Conservation (phyloP, 2,329 filamentous ascomycete genomes). For the Exophiala spinifera region DNA sequence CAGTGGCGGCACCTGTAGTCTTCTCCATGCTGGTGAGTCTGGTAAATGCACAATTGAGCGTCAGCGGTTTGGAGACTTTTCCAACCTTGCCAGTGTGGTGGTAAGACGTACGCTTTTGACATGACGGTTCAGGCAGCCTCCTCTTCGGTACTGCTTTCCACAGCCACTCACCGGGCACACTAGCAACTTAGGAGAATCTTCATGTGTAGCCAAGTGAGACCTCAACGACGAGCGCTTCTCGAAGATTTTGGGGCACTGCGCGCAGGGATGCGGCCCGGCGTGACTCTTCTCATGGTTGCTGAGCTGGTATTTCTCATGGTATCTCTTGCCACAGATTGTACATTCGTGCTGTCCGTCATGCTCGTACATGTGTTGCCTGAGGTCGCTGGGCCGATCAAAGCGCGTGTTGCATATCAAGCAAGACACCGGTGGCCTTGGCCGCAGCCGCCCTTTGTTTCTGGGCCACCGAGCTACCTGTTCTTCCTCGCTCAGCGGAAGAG, state of each 20-base stretch:
- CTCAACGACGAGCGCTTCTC: slow-evolving; percentile 2
- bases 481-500: too few species aligned
- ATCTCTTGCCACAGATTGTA: slow-evolving; percentile 5
- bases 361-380: slow-evolving; percentile 4
- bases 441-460: too few species aligned
- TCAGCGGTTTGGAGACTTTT: too few species aligned
- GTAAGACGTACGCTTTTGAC: slow-evolving; percentile 11
- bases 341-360: slow-evolving; percentile 9
- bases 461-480: too few species aligned
- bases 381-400: background rate
- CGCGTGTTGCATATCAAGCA: background rate
- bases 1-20: slow-evolving; percentile 7
- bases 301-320: slow-evolving; percentile 6
- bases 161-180: slow-evolving; percentile 11
- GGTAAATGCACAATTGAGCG: background rate
- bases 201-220: slow-evolving; percentile 4
- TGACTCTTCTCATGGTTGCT: slow-evolving; percentile 13
- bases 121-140: slow-evolving; percentile 10
- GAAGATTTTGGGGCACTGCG: slow-evolving; percentile 8
- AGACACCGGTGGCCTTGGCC: background rate
- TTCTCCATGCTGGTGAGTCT: background rate
- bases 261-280: slow-evolving; percentile 2
- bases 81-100: background rate
- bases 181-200: slow-evolving; percentile 2
- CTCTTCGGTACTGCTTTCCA: slow-evolving; percentile 5